Evolutionary conservation across 345 rosid genomes (phyloP).

Genomic region (Aquilaria malaccensis): DNA sequence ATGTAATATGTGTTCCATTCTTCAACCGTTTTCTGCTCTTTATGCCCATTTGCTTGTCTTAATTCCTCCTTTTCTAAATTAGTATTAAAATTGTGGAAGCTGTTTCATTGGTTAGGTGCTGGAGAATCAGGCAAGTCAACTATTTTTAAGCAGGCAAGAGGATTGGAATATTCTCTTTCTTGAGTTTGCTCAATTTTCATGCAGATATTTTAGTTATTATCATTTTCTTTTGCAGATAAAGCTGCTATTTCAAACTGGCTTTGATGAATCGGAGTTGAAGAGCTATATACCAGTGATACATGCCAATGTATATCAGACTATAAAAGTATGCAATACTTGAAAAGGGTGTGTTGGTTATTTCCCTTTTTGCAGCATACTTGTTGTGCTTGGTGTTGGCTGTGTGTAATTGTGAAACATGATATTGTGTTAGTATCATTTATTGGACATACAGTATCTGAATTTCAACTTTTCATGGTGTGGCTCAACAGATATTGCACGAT

Average conservation of each 20-base stretch:
- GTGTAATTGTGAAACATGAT: conserved; percentile 4
- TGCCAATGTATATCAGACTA: conserved; percentile 96
- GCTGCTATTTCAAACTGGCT: conserved; percentile 95
- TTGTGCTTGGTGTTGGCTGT: conserved; percentile 21
- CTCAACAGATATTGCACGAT: conserved; percentile 71
- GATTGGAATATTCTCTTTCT: conserved; percentile 4
- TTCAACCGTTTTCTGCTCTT: background rate
- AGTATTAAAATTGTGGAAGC: background rate
- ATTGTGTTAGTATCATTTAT: too few relatives aligned
- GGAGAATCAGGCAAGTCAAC: conserved; percentile 99
- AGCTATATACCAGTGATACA: conserved; percentile 90
- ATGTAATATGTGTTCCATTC: background rate
- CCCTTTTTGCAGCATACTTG: conserved; percentile 30
- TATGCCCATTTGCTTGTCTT: background rate
- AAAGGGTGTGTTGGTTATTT: conserved; percentile 73
- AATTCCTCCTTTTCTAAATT: conserved; percentile 1
- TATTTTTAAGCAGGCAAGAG: conserved; percentile 91
- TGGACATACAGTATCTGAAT: background rate
- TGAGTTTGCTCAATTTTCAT: background rate
- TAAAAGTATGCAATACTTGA: conserved; percentile 88
- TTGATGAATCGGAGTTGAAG: conserved; percentile 80
- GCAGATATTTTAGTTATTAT: background rate
- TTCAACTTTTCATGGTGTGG: conserved; percentile 17
- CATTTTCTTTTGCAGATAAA: conserved; percentile 54
- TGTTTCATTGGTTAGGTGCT: conserved; percentile 51